These are phyloP conservation scores for Umbelopsis sp. DNA, from an alignment of 192 early-diverging fungal species.

Conservation along the genomic window DNA sequence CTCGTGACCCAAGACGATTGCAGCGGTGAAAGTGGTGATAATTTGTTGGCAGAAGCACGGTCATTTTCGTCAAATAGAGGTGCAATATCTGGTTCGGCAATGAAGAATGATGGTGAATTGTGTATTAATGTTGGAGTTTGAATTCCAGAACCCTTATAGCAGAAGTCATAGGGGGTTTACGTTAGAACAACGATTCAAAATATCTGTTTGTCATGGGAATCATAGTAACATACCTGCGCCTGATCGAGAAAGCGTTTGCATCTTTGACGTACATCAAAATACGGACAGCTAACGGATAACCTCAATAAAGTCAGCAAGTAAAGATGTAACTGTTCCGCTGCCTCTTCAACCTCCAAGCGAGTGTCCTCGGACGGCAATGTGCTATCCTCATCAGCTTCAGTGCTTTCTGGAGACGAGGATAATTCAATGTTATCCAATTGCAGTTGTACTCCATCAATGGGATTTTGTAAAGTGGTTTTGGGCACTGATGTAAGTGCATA, in stretches of 20 bases:
- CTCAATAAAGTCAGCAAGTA: slow-evolving; percentile 53
- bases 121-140: neutral
- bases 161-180: neutral
- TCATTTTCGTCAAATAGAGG: neutral
- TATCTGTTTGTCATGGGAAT: neutral
- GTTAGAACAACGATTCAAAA: neutral
- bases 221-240: slow-evolving; percentile 37
- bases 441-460: neutral
- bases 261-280: slow-evolving; percentile 51
- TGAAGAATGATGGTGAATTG: neutral
- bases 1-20: neutral
- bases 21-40: slow-evolving; percentile 4
- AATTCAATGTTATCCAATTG: neutral
- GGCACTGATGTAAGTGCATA: slow-evolving; percentile 27
- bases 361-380: neutral
- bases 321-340: slow-evolving; percentile 41
- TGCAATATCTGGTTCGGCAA: slow-evolving; percentile 10
- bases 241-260: slow-evolving; percentile 43
- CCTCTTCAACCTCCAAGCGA: slow-evolving; percentile 18
- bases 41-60: neutral
- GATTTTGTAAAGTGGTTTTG: slow-evolving; percentile 4
- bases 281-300: slow-evolving; percentile 51
- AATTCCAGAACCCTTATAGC: neutral
- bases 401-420: neutral
- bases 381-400: neutral